Conservation (phyloP, 805 yeast genomes). For the Suhomyces prunicola region DNA sequence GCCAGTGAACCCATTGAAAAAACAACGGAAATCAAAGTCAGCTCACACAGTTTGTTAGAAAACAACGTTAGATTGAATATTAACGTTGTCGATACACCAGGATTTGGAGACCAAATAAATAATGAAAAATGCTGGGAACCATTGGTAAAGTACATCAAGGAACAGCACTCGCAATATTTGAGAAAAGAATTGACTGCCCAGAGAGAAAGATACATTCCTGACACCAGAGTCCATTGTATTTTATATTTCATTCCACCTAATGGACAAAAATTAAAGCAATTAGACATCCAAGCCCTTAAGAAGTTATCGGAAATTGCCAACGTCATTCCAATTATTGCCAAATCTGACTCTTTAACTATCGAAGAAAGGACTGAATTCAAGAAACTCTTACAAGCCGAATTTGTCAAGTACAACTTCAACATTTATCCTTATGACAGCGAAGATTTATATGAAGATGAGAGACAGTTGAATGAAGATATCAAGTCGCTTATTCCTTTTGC, state of each 20-base stretch:
- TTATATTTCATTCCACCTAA: constrained; percentile 89
- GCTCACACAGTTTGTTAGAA: constrained; percentile 70
- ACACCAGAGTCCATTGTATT: constrained; percentile 91
- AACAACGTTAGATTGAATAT: constrained; percentile 83
- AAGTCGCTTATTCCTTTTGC: constrained; percentile 86
- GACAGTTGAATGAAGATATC: constrained; percentile 70
- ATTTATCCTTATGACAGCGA: constrained; percentile 81
- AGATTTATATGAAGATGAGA: constrained; percentile 67
- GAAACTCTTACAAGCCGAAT: constrained; percentile 71
- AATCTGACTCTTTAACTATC: constrained; percentile 83
- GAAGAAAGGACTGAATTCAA: constrained; percentile 82
- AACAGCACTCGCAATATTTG: constrained; percentile 86
- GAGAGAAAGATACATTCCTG: constrained; percentile 77
- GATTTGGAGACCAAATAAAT: constrained; percentile 95
- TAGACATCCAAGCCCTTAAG: constrained; percentile 79
- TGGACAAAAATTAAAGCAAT: constrained; percentile 75
- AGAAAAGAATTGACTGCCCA: constrained; percentile 94
- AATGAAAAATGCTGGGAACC: constrained; percentile 98
- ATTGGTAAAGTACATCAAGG: constrained; percentile 87
- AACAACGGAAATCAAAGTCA: constrained; percentile 79
- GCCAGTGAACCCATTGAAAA: constrained; percentile 73
- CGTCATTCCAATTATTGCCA: constrained; percentile 94
- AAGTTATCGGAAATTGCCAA: constrained; percentile 86
- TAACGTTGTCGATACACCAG: constrained; percentile 94
- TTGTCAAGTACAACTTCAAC: constrained; percentile 65